Evolutionary conservation across 768 basidiomycete genomes (phyloP).

Genomic region (Chalciporus sphaerocephalus): DNA sequence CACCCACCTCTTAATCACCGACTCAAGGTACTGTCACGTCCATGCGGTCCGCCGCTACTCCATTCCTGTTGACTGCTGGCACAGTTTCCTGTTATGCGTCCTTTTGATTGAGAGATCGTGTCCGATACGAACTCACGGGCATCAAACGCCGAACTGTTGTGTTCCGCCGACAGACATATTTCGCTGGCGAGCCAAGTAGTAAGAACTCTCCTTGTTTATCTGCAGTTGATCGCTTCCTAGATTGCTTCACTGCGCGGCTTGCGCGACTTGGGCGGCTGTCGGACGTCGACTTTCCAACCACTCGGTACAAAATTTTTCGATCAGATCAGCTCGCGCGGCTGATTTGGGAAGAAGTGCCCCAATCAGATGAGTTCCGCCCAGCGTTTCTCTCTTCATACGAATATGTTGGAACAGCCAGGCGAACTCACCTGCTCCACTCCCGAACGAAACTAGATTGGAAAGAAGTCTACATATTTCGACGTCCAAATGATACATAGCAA

Average conservation of each 20-base stretch:
- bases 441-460: not conserved
- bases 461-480: conserved; percentile 11
- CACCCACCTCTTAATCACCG: no score
- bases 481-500: conserved; percentile 15
- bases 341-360: not conserved
- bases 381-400: not conserved
- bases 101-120: not conserved
- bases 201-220: not conserved
- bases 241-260: not conserved
- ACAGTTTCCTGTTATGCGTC: not conserved
- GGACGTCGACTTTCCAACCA: not conserved
- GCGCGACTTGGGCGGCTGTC: not conserved
- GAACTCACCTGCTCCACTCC: not conserved
- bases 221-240: not conserved
- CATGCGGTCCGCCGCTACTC: no score
- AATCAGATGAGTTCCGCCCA: not conserved
- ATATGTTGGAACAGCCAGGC: not conserved
- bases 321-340: not conserved
- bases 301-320: not conserved
- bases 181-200: not conserved
- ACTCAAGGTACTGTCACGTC: no score
- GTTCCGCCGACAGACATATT: no score
- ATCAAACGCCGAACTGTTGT: no score
- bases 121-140: not conserved
- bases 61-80: no score